These are phyloP conservation scores for Zymoseptoria brevis DNA, from an alignment of 2,329 filamentous ascomycete species.

Conservation along the genomic window DNA sequence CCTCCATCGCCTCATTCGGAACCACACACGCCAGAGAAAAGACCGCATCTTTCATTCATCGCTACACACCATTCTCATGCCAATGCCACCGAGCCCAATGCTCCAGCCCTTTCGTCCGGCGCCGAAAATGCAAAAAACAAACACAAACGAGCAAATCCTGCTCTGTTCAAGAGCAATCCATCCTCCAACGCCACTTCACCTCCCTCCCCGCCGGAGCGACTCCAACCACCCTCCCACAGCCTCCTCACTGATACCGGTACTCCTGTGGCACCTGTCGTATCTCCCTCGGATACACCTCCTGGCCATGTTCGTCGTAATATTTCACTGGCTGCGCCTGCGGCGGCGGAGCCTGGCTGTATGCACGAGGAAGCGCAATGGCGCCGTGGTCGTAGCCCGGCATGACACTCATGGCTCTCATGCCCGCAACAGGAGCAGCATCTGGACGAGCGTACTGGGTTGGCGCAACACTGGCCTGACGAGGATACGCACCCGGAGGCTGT, in stretches of 20 bases:
- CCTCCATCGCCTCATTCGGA: neutral
- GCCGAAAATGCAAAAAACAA: neutral
- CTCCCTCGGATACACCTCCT: slow-evolving; percentile 24
- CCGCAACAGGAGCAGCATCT: slow-evolving; percentile 9
- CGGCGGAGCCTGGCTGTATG: slow-evolving; percentile 13
- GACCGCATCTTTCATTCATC: neutral
- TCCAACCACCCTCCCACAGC: neutral
- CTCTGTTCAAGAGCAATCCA: neutral
- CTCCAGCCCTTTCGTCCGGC: neutral
- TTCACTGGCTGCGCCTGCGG: slow-evolving; percentile 21
- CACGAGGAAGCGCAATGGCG: slow-evolving; percentile 3
- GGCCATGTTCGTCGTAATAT: slow-evolving; percentile 37
- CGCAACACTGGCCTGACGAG: slow-evolving; percentile 33
- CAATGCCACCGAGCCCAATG: neutral
- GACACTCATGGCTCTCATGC: slow-evolving; percentile 33
- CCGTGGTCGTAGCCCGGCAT: slow-evolving; percentile 27
- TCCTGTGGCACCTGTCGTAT: slow-evolving; percentile 19
- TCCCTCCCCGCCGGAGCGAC: neutral
- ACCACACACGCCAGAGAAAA: neutral
- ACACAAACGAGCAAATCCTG: neutral
- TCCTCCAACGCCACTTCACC: neutral
- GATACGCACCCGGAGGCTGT: slow-evolving; percentile 5
- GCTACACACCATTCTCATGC: neutral
- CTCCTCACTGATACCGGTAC: slow-evolving; percentile 20
- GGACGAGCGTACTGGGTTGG: slow-evolving; percentile 33